A percentile compares a stretch with the other conserved stretches of the same genome.
These are phyloP conservation scores for Teratosphaeria viscida DNA, from an alignment of 2,329 filamentous ascomycete genomes.

Conservation along the genomic window DNA sequence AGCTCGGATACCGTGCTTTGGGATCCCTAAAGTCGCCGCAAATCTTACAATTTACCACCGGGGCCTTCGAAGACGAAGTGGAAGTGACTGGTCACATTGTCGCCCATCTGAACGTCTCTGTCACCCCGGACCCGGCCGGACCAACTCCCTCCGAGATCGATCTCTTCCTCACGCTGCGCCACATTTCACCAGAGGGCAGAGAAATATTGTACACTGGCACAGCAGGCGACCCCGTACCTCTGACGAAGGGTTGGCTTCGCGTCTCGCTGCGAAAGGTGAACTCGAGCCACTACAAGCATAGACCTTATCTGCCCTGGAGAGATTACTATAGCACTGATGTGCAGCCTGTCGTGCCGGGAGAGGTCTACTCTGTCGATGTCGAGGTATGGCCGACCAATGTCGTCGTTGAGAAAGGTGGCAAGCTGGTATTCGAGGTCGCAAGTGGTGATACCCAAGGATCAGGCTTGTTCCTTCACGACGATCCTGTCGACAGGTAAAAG, in stretches of 20 bases:
- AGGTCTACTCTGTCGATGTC: conserved; percentile 50
- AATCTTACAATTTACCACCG: conserved; percentile 47
- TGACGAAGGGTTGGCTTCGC: conserved; percentile 56
- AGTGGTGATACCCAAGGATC: conserved; percentile 50
- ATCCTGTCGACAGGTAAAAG: neutral
- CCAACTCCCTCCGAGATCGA: conserved; percentile 47
- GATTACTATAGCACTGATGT: conserved; percentile 50
- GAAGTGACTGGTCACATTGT: conserved; percentile 61
- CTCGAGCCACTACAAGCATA: conserved; percentile 40
- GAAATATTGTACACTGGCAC: conserved; percentile 58
- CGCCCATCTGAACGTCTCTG: conserved; percentile 46
- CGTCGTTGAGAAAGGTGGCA: conserved; percentile 41
- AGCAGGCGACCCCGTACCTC: conserved; percentile 51
- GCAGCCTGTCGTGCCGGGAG: conserved; percentile 42
- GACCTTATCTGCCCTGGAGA: conserved; percentile 45
- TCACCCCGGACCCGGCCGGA: conserved; percentile 7
- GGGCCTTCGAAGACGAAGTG: conserved; percentile 50
- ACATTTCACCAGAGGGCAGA: conserved; percentile 44
- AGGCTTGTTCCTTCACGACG: conserved; percentile 38
- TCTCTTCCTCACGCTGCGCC: conserved; percentile 51
- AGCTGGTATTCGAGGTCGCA: conserved; percentile 46
- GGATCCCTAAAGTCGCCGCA: conserved; percentile 44
- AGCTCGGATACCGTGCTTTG: conserved; percentile 46
- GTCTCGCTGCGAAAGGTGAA: conserved; percentile 47
- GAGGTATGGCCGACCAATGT: conserved; percentile 58